These are phyloP conservation scores for Solanum hybrid DNA, from an alignment of 305 asterid genomes.

Conservation along the genomic window DNA sequence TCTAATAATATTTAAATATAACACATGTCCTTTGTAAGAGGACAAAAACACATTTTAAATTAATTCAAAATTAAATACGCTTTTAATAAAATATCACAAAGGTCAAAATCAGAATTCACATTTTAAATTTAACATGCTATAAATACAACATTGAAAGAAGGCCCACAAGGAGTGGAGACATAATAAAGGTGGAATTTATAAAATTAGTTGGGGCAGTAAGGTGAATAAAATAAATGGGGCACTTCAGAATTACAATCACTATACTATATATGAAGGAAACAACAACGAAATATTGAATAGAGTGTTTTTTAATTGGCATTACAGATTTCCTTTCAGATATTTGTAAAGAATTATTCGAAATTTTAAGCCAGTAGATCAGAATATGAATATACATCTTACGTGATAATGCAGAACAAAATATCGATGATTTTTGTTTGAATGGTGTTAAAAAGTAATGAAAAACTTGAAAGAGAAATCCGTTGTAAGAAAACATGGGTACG, in stretches of 20 bases:
- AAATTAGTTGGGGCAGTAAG: background rate
- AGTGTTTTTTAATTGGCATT: background rate
- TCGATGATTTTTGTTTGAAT: too few species aligned
- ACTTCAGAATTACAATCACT: background rate
- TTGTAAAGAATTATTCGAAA: background rate
- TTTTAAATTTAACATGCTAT: background rate
- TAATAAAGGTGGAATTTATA: background rate
- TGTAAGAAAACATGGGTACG: too few species aligned
- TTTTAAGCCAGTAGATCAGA: background rate
- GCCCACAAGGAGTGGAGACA: background rate
- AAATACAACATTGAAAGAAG: background rate
- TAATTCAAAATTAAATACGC: background rate
- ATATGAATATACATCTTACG: background rate
- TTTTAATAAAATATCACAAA: background rate
- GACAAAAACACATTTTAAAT: background rate
- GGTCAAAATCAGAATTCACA: background rate
- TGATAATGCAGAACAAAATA: too few species aligned
- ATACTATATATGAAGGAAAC: background rate
- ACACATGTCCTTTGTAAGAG: background rate
- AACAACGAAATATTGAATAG: background rate
- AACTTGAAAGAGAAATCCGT: too few species aligned
- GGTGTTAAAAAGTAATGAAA: too few species aligned
- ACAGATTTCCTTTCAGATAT: background rate
- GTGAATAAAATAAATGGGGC: background rate
- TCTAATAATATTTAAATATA: background rate